Percentiles rank a stretch among this genome's conserved stretches.
Conservation (phyloP, 2,329 filamentous ascomycete species). For the Chaetomium strumarium region DNA sequence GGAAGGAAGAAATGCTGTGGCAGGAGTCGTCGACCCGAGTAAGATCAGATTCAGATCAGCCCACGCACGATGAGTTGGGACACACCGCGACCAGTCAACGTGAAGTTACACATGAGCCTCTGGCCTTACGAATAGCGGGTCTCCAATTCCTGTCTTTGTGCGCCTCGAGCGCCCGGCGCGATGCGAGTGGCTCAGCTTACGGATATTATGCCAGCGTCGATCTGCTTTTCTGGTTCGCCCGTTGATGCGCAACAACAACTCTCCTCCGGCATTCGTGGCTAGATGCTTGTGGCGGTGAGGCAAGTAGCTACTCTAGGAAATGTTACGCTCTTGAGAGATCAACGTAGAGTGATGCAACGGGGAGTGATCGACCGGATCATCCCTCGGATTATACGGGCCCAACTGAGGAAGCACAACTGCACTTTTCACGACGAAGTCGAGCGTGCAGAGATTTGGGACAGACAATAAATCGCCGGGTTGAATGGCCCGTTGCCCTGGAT, state of each 20-base stretch:
- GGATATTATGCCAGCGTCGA: background rate
- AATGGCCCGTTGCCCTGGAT: background rate
- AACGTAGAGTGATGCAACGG: too few relatives aligned
- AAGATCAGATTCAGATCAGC: too few relatives aligned
- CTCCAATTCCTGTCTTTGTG: background rate
- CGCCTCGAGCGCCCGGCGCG: background rate
- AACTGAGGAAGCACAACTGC: too few relatives aligned
- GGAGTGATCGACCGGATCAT: background rate
- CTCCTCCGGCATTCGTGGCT: background rate
- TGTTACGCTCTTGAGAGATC: too few relatives aligned
- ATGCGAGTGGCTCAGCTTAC: constrained; percentile 5
- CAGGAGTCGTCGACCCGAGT: background rate
- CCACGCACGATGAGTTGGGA: too few relatives aligned
- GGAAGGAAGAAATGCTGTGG: background rate
- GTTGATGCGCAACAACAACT: background rate
- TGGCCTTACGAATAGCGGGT: background rate
- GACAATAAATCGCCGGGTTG: background rate
- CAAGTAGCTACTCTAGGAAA: background rate
- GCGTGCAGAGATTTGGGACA: background rate
- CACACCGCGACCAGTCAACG: background rate
- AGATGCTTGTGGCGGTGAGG: constrained; percentile 5
- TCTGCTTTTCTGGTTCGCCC: background rate
- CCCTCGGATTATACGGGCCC: too few relatives aligned
- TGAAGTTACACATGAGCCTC: constrained; percentile 6
- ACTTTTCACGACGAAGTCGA: too few relatives aligned